Base-by-base conservation (phyloP, 2,329 filamentous ascomycete species). In the Colletotrichum truncatum region DNA sequence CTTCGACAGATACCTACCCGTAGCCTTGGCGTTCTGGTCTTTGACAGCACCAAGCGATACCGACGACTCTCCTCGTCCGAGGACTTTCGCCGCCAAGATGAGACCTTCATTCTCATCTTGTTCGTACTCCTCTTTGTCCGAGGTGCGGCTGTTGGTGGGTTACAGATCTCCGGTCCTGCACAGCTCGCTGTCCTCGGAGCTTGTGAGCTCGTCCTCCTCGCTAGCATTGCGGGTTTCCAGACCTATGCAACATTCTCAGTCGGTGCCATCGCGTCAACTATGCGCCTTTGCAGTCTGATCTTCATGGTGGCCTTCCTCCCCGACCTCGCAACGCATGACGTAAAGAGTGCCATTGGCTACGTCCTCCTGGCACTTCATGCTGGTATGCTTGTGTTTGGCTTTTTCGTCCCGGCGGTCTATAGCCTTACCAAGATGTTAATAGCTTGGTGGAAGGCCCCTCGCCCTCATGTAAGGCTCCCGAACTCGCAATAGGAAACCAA, bases 341-440 rank as follows among this genome's bases (percentile, higher is more conserved):
- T 86, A 1, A 89, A 88, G 69, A 89, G 89, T 14, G 92, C 88
- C 85, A 86, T 93, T 43, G 91, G 90, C 8, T 93, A 93, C 72
- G 80, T 86, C 12, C 88, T 92, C 38, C 79, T 93, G 16, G 74
- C 89, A 2, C 79, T 92, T 4, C 91, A 93, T 73, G 87, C 82
- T 2, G 81, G 88, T 59, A 89, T 91, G 11, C 77, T 92, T 6
- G 80, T 91, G 6, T 91, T 93, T 72, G 89, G 89, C 4, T 91
- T 91, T 74, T 89, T 91, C 71, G 77, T 92, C 34, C 92, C 90
- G 71, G 82, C 87, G 0, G 75, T 87, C 1, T 64, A 32, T 25
- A 36, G 63, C 18, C 46, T 71, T 3, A n/a, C 23, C 30, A 56
- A 30, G 9, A 39, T 70, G 1, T 45, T 60, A 26, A 49, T 21